phyloP scores from a whole-genome alignment of 768 basidiomycete genomes.

The Strobilomyces dryophilus region DNA sequence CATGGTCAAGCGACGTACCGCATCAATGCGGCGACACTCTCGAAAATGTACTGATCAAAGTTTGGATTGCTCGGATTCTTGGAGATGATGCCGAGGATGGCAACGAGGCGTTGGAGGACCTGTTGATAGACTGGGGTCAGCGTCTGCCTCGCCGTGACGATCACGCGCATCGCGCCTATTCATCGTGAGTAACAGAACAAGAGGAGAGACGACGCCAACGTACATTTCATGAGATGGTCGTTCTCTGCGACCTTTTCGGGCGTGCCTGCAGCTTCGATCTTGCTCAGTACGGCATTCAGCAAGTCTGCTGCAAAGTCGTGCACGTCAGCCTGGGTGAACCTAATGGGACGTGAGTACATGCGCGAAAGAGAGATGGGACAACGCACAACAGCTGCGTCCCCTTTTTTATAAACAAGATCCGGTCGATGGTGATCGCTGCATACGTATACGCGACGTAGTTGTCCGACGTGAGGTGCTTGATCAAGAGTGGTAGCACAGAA shows the following conservation, averaged over 20 bases:
- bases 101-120: slow-evolving; percentile 69
- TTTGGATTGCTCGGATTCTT: slow-evolving; percentile 97
- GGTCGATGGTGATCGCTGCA: slow-evolving; percentile 97
- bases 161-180: slow-evolving; percentile 89
- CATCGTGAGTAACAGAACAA: background rate
- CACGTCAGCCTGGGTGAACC: slow-evolving; percentile 86
- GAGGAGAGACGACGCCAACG: slow-evolving; percentile 17
- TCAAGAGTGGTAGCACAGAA: slow-evolving; percentile 83
- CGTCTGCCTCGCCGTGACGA: slow-evolving; percentile 81
- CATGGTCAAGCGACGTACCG: slow-evolving; percentile 44
- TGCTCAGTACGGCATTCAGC: slow-evolving; percentile 65
- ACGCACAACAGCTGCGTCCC: slow-evolving; percentile 69
- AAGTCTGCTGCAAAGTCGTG: slow-evolving; percentile 76
- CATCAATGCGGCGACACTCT: slow-evolving; percentile 91
- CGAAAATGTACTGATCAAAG: slow-evolving; percentile 97
- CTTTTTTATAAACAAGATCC: slow-evolving; percentile 87
- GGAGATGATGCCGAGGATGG: slow-evolving; percentile 81
- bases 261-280: slow-evolving; percentile 73
- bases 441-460: slow-evolving; percentile 96
- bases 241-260: slow-evolving; percentile 96
- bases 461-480: slow-evolving; percentile 72
- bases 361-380: background rate
- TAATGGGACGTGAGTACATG: slow-evolving; percentile 26
- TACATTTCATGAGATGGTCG: slow-evolving; percentile 97
- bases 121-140: slow-evolving; percentile 64